Percentiles rank a stretch among this genome's conserved stretches.
These are phyloP conservation scores for Penicillium robsamsonii DNA, from an alignment of 495 filamentous ascomycete species.

Conservation along the genomic window DNA sequence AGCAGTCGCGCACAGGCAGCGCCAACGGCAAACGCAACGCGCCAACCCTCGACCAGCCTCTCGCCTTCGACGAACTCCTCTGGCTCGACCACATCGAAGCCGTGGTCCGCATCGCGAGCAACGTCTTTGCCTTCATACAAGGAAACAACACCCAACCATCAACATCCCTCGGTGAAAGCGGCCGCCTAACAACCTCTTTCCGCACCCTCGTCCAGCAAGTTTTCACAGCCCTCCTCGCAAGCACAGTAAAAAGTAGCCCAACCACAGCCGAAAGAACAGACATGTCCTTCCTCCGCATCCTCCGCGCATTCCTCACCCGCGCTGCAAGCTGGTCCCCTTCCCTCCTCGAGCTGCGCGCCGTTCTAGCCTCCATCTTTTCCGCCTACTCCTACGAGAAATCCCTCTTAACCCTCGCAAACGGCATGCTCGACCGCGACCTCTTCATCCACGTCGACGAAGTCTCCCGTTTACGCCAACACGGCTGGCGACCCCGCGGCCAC, in stretches of 20 bases:
- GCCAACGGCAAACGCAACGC: slow-evolving; percentile 37
- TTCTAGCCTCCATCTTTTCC: slow-evolving; percentile 85
- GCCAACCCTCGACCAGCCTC: slow-evolving; percentile 53
- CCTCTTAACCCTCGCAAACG: slow-evolving; percentile 79
- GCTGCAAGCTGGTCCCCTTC: slow-evolving; percentile 79
- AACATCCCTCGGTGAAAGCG: slow-evolving; percentile 15
- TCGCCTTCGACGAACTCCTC: slow-evolving; percentile 75
- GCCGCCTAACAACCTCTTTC: slow-evolving; percentile 59
- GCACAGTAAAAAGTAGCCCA: slow-evolving; percentile 49
- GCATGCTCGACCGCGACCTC: slow-evolving; percentile 82
- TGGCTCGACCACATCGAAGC: slow-evolving; percentile 91
- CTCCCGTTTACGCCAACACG: slow-evolving; percentile 71
- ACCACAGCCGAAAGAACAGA: slow-evolving; percentile 49
- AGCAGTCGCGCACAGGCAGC: slow-evolving; percentile 33
- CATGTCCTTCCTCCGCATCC: slow-evolving; percentile 81
- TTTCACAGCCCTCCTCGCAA: slow-evolving; percentile 81
- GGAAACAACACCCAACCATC: slow-evolving; percentile 18
- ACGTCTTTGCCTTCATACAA: slow-evolving; percentile 44
- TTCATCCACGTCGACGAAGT: slow-evolving; percentile 81
- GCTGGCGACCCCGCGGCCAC: slow-evolving; percentile 84
- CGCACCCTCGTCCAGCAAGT: slow-evolving; percentile 82
- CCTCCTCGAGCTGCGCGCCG: slow-evolving; percentile 78
- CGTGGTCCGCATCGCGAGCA: slow-evolving; percentile 75
- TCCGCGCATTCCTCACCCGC: slow-evolving; percentile 84
- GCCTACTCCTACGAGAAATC: slow-evolving; percentile 93